These are phyloP conservation scores for Paramecium biaurelia DNA, from an alignment of 73 alveolate species.

Conservation along the genomic window DNA sequence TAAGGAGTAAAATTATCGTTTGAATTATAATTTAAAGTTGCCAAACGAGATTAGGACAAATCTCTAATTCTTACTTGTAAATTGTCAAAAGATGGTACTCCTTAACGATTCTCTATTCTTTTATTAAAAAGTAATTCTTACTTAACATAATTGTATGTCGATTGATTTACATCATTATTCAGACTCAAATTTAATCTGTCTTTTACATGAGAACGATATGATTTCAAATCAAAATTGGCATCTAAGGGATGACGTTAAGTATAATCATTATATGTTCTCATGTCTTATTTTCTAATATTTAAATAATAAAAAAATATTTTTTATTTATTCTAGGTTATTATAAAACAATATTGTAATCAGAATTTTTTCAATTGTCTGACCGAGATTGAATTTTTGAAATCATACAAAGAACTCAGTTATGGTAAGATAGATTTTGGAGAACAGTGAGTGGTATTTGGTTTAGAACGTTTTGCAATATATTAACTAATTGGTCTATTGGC, in stretches of 20 bases:
- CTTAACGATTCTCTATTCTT: not conserved
- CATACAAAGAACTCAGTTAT: not conserved
- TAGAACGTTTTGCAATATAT: not conserved
- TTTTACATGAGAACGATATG: conserved; percentile 16
- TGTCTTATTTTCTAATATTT: not conserved
- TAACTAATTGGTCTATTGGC: conserved; percentile 11
- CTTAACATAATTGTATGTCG: not conserved
- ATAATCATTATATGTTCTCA: not conserved
- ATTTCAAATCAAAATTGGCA: conserved; percentile 7
- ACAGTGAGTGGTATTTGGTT: not conserved
- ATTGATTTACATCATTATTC: not conserved
- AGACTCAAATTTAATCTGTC: not conserved
- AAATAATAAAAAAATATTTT: not conserved
- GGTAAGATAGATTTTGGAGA: not conserved
- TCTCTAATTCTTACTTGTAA: conserved; percentile 21
- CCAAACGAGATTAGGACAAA: conserved; percentile 19
- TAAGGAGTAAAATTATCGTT: not conserved
- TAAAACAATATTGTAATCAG: not conserved
- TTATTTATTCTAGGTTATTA: not conserved
- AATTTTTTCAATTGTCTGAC: not conserved
- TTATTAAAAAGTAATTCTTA: not conserved
- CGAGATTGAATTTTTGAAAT: not conserved
- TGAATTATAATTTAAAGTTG: not conserved
- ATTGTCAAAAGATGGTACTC: conserved; percentile 30
- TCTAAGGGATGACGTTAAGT: not conserved